phyloP scores from a whole-genome alignment of 2,329 filamentous ascomycete genomes.

The Penicillium sp. region DNA sequence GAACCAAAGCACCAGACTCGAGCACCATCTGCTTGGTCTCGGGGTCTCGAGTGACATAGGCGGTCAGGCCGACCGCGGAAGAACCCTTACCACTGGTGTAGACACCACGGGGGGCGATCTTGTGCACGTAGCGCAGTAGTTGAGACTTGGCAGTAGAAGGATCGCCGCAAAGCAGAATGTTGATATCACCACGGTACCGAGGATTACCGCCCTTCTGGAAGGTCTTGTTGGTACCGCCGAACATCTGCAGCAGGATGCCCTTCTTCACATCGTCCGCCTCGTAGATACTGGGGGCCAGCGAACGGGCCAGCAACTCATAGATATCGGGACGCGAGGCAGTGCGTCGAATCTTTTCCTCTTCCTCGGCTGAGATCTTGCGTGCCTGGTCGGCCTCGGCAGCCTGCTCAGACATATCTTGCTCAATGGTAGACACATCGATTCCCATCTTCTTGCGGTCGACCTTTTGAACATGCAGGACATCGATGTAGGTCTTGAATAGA shows the following conservation, averaged over 20 bases:
- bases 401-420: slow-evolving; percentile 75
- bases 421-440: slow-evolving; percentile 84
- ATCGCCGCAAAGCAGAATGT: slow-evolving; percentile 93
- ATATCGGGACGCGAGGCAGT: slow-evolving; percentile 81
- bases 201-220: slow-evolving; percentile 96
- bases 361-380: slow-evolving; percentile 79
- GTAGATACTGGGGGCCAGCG: slow-evolving; percentile 91
- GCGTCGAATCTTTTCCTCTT: slow-evolving; percentile 83
- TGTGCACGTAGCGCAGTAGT: slow-evolving; percentile 90
- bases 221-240: slow-evolving; percentile 96
- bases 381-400: slow-evolving; percentile 74
- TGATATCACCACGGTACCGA: slow-evolving; percentile 96
- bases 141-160: slow-evolving; percentile 97
- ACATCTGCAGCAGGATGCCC: slow-evolving; percentile 92
- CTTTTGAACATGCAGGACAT: slow-evolving; percentile 94
- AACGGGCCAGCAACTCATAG: slow-evolving; percentile 88
- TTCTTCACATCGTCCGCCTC: slow-evolving; percentile 99
- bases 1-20: slow-evolving; percentile 71
- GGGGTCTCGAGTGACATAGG: slow-evolving; percentile 74
- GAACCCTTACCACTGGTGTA: slow-evolving; percentile 77
- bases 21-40: slow-evolving; percentile 73
- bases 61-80: slow-evolving; percentile 73
- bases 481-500: slow-evolving; percentile 97
- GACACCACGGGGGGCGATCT: slow-evolving; percentile 87
- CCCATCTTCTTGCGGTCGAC: slow-evolving; percentile 94